phyloP scores from a whole-genome alignment of 805 yeast species.

The Cephaloascus albidus region DNA sequence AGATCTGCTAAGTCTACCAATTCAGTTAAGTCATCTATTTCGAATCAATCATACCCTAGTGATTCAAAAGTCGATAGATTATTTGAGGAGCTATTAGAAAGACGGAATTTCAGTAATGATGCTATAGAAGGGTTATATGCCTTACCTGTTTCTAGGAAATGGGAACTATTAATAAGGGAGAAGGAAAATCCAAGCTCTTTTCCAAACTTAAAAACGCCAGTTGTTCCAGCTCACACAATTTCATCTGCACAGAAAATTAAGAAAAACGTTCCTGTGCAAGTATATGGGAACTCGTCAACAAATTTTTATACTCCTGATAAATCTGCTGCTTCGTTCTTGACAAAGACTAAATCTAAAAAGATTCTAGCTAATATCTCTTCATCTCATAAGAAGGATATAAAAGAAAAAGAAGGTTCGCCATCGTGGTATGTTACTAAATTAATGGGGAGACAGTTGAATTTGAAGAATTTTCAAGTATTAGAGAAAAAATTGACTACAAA shows the following conservation, averaged over 20 bases:
- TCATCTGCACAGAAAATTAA: background rate
- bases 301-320: background rate
- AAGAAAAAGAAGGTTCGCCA: slow-evolving; percentile 26
- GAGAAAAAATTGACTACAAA: slow-evolving; percentile 20
- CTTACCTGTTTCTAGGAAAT: slow-evolving; percentile 25
- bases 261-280: background rate
- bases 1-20: background rate
- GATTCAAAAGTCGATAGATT: slow-evolving; percentile 18
- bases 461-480: slow-evolving; percentile 23
- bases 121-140: slow-evolving; percentile 21
- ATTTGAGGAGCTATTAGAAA: slow-evolving; percentile 27
- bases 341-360: slow-evolving; percentile 5
- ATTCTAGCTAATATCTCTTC: slow-evolving; percentile 5
- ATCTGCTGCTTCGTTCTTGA: slow-evolving; percentile 1
- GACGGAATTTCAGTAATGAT: slow-evolving; percentile 25
- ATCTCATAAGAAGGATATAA: background rate
- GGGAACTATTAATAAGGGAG: slow-evolving; percentile 33
- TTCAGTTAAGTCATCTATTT: background rate
- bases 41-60: background rate
- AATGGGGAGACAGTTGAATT: slow-evolving; percentile 20
- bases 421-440: slow-evolving; percentile 29
- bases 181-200: slow-evolving; percentile 21
- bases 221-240: background rate
- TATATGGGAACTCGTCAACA: slow-evolving; percentile 1
- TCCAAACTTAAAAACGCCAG: slow-evolving; percentile 19